Base-by-base conservation (phyloP, 176 grass and related monocot genomes). In the Guadua angustifolia region DNA sequence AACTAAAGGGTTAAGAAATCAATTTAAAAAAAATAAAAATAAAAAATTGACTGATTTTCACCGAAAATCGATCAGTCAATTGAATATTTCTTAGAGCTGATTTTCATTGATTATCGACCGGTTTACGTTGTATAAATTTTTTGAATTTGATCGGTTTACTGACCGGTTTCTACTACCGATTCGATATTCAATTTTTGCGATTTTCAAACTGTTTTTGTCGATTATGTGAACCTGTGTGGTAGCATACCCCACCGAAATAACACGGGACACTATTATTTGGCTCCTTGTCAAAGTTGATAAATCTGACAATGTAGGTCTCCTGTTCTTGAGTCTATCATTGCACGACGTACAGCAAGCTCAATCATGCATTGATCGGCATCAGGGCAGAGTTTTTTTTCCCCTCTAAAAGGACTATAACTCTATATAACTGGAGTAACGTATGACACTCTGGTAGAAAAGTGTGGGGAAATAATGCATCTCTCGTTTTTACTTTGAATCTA, bases 181-280 rank as follows among this genome's bases (percentile, higher is more conserved):
- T 29, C 29, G 29, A 29, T 29, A 29, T n/a, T n/a, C 29, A 29
- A 29, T 29, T 29, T 29, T 29, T 1, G 29, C 1, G 29, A 29
- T 29, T 29, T 29, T 29, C 29, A 1, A 29, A 29, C n/a, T n/a
- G n/a, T n/a, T n/a, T n/a, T n/a, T n/a, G n/a, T n/a, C 29, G 29
- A 29, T 29, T 29, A 1, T 29, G 29, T 29, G 29, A 29, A 29
- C 29, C 29, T 29, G 29, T 29, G 1, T 79, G 36, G 38, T 49
- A 66, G 39, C 60, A 6, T 59, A 44, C 29, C 82, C 87, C 76
- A 70, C 75, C 59, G 21, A 59, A 80, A 76, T 70, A 62, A 80
- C n/a, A 75, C 35, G 16, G 76, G 18, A 76, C 6, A 63, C 52
- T 46, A 44, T 55, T 46, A 70, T 89, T 63, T 63, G 77, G 2